These are phyloP conservation scores for Sicyos edulis DNA, from an alignment of 306 rosid species.

Conservation along the genomic window DNA sequence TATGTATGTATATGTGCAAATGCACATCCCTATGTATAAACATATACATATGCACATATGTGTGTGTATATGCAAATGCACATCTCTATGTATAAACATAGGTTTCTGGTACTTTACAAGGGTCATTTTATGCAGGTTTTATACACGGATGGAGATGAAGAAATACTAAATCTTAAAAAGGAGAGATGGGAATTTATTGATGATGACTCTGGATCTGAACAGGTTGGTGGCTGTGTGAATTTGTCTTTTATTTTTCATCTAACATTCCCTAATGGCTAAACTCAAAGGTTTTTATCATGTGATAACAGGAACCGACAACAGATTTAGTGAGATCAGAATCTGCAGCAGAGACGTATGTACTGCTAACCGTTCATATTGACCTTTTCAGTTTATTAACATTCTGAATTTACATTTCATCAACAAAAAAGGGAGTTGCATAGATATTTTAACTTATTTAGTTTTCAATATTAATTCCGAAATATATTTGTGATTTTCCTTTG, in stretches of 20 bases:
- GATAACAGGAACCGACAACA: conserved; percentile 48
- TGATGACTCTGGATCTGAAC: conserved; percentile 38
- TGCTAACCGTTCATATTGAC: background rate
- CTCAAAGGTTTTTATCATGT: conserved; percentile 17
- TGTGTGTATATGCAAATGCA: background rate
- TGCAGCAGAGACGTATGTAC: conserved; percentile 56
- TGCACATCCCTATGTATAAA: background rate
- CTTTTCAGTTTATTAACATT: background rate
- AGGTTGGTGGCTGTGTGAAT: conserved; percentile 38
- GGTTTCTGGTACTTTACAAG: background rate
- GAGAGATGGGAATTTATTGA: conserved; percentile 51
- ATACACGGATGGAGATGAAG: conserved; percentile 76
- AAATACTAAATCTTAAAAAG: conserved; percentile 46
- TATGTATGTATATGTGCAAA: background rate
- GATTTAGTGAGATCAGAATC: conserved; percentile 36
- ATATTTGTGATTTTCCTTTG: background rate
- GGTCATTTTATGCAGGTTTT: conserved; percentile 38
- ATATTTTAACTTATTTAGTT: background rate
- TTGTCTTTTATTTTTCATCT: conserved; percentile 7
- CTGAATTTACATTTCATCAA: conserved; percentile 1
- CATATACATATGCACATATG: background rate
- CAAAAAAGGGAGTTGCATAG: background rate
- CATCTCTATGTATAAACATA: background rate
- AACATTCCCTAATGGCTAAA: conserved; percentile 13
- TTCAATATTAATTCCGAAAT: background rate